Evolutionary conservation across 192 early-diverging fungal genomes (phyloP).

Genomic region (Globomyces pollinis-pini): DNA sequence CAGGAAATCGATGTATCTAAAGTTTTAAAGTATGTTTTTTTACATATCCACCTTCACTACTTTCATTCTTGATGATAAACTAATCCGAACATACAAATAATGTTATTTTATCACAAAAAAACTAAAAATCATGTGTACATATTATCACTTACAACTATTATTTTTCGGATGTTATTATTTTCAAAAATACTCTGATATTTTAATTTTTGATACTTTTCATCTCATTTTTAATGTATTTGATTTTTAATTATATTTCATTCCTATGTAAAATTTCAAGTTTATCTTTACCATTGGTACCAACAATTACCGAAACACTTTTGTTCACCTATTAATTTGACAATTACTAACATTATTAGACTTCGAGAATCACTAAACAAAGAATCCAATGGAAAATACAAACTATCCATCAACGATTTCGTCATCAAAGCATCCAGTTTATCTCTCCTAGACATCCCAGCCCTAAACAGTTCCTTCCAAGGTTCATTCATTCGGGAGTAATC

Average conservation of each 20-base stretch:
- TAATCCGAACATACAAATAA: constrained; percentile 17
- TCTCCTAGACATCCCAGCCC: constrained; percentile 85
- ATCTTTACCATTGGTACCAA: no score
- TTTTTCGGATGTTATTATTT: no score
- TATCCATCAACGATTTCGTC: constrained; percentile 97
- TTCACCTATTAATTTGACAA: background rate
- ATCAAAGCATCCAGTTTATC: constrained; percentile 91
- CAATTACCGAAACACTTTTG: background rate
- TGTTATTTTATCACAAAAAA: no score
- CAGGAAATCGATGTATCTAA: constrained; percentile 85
- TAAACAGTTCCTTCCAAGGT: constrained; percentile 83
- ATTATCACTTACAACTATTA: no score
- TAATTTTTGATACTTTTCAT: no score
- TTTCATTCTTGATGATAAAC: constrained; percentile 32
- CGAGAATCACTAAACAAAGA: constrained; percentile 82
- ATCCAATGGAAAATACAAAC: constrained; percentile 85
- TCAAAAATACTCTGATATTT: no score
- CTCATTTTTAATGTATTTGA: no score
- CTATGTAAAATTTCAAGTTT: no score
- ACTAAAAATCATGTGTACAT: no score
- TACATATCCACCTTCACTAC: no score
- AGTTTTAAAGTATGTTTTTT: constrained; percentile 34
- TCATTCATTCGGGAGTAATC: constrained; percentile 85
- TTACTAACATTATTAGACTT: constrained; percentile 46
- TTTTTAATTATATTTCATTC: no score